Evolutionary conservation across 2,329 filamentous ascomycete genomes (phyloP).

Genomic region (Ceratocystis colombiana): DNA sequence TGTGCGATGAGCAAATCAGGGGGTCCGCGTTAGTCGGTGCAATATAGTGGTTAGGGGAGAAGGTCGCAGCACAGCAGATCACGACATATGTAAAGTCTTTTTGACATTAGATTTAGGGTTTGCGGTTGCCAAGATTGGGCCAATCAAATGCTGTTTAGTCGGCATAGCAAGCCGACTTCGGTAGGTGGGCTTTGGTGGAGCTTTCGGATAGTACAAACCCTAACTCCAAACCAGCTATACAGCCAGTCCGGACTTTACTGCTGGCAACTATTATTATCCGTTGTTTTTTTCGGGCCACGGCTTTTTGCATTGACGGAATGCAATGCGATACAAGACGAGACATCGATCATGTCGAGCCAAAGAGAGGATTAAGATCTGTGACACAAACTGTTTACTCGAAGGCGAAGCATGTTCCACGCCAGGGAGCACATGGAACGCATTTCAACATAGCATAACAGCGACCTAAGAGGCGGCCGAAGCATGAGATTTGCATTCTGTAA

Average conservation of each 20-base stretch:
- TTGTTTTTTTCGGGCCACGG: neutral
- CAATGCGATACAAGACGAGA: constrained; percentile 12
- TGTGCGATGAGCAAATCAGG: neutral
- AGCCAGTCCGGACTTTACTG: too few species aligned
- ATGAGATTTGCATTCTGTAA: neutral
- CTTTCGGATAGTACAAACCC: neutral
- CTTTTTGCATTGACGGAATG: neutral
- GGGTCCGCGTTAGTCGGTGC: neutral
- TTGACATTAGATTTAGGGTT: neutral
- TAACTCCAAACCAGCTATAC: too few species aligned
- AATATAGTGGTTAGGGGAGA: neutral
- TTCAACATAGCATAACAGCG: neutral
- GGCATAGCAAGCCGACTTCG: neutral
- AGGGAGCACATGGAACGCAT: neutral
- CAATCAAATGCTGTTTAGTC: neutral
- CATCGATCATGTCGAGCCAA: constrained; percentile 8
- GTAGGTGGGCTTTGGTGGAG: neutral
- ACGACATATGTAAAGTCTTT: constrained; percentile 10
- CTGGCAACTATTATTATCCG: too few species aligned
- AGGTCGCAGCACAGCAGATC: neutral
- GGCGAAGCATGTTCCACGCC: neutral
- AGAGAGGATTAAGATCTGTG: constrained; percentile 1
- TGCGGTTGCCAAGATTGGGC: neutral
- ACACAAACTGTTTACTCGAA: constrained; percentile 7
- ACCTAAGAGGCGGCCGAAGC: neutral